Percentiles rank a stretch among this genome's conserved stretches.
phyloP scores from a whole-genome alignment of 371 early-diverging fungal species.

The Mortierella sp. region DNA sequence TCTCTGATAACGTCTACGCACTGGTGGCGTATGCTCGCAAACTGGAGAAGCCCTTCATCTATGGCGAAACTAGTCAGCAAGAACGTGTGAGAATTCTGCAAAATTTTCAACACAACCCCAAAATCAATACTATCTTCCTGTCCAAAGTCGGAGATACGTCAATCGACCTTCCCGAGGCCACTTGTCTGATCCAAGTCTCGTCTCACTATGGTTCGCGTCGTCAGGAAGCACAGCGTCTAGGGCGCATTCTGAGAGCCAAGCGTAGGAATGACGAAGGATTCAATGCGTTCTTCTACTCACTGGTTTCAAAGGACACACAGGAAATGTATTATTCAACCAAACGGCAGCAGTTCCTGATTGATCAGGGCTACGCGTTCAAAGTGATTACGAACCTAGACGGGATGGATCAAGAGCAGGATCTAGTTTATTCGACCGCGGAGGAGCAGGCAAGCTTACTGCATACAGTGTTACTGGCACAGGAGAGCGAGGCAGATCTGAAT shows the following conservation, averaged over 20 bases:
- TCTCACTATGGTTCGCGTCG: conserved; percentile 99
- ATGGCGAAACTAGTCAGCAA: conserved; percentile 95
- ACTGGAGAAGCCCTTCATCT: conserved; percentile 95
- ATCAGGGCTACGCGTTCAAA: conserved; percentile 99
- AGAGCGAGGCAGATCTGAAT: conserved; percentile 71
- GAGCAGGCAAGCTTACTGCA: conserved; percentile 93
- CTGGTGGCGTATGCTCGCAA: conserved; percentile 94
- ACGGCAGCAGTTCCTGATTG: conserved; percentile 98
- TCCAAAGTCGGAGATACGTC: conserved; percentile 99
- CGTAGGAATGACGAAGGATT: conserved; percentile 96
- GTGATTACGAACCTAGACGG: conserved; percentile 88
- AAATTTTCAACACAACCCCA: conserved; percentile 96
- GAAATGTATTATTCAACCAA: conserved; percentile 99
- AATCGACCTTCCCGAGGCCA: conserved; percentile 99
- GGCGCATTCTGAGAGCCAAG: conserved; percentile 98
- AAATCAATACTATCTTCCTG: conserved; percentile 96
- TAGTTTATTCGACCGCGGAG: conserved; percentile 71
- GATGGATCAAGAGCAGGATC: conserved; percentile 80
- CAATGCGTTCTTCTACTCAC: conserved; percentile 98
- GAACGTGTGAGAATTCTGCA: conserved; percentile 97
- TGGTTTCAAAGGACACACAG: conserved; percentile 98
- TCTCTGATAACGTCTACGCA: conserved; percentile 99
- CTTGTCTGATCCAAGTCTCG: conserved; percentile 98
- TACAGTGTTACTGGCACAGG: conserved; percentile 86
- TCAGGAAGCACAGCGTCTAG: conserved; percentile 99